Evolutionary conservation across 768 basidiomycete species (phyloP), one percentile per base, ranked within the genome.

Genomic region (Lentinus brumalis): DNA sequence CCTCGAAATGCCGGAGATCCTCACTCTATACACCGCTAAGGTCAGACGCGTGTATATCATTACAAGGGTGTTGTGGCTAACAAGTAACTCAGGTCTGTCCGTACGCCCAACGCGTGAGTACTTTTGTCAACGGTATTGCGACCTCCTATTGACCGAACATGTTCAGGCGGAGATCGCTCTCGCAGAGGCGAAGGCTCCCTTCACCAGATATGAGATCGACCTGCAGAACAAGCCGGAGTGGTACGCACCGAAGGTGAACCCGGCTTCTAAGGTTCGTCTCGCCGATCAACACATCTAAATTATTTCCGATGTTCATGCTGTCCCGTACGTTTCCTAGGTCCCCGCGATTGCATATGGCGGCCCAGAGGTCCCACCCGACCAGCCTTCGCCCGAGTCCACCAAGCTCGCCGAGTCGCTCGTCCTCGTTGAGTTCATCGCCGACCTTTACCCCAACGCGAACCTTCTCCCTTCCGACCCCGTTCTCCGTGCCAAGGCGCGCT

Each of bases 191-290:
- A 76, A 79, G 5, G 76, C 82, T 3, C 65, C 77, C 0, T 83
- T 76, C 69, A 82, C 77, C 32, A 71, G 77, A 11, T 86, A 77
- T 61, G 81, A 87, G 64, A 82, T 90, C 50, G 84, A 88, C 67
- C 71, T 90, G n/a, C 56, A 61, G 66, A 85, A 86, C 75, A 90
- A 89, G 72, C 87, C 88, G 0, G 82, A 80, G 52, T 89, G 87
- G 88, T 88, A 86, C 67, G 82, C 82, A 0, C 79, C 81, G 0
- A 79, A 84, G 60, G 81, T 90, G 40, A 90, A 89, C 71, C 84
- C 84, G 1, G 86, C 82, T 0, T 81, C 82, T 74, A 89, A 88
- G 81, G 87, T 85, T n/a, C 21, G 55, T 40, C 12, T 21, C 42
- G 42, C 15, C 42, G 9, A 2, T 1, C 21, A 1, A 26, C 21